Evolutionary conservation across 306 rosid genomes (phyloP), one percentile per base, ranked within the genome.

Genomic region (Trichosanthes truncata): DNA sequence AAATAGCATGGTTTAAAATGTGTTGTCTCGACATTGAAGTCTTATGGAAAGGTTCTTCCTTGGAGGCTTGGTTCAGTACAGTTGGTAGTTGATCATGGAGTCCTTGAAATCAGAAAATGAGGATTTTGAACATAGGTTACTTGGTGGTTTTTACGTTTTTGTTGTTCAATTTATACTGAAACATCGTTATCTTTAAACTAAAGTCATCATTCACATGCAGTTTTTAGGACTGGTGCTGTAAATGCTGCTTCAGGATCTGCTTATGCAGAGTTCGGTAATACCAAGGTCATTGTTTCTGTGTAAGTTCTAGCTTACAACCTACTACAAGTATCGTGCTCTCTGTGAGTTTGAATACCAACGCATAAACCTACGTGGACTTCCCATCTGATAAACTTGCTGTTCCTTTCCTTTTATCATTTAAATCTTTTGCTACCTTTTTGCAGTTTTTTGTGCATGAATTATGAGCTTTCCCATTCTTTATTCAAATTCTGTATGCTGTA

Each of bases 211-310:
- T 79, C 77, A 14, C 73, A 67, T 82, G 83, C 86, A 95, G 99
- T 95, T 90, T 93, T 95, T 85, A 91, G 93, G 91, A 93, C 93
- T 52, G 92, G 94, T 82, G 99, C 99, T 84, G 97, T 95, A 80
- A 93, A 90, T 87, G 88, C 97, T 69, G 99, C 99, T 43, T 84
- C 97, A 6, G 99, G 97, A 84, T 95, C 99, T 73, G 99, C 99
- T 14, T 95, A 95, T 81, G 97, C 97, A 6, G 97, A 95, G 85
- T 86, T 95, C 76, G 99, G 97, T 76, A 90, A 91, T 78, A 95
- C 97, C 79, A 95, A 93, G 86, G 97, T 93, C 91, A 89, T 95
- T 77, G 97, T 93, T 35, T 95, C 99, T 65, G 97, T 95, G 99
- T 95, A 89, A 93, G 97, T 91, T 78, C 59, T 46, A 60, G 41